Evolutionary conservation across 2,329 filamentous ascomycete genomes (phyloP), one percentile per base, ranked within the genome.

Genomic region (Stemphylium vesicarium): DNA sequence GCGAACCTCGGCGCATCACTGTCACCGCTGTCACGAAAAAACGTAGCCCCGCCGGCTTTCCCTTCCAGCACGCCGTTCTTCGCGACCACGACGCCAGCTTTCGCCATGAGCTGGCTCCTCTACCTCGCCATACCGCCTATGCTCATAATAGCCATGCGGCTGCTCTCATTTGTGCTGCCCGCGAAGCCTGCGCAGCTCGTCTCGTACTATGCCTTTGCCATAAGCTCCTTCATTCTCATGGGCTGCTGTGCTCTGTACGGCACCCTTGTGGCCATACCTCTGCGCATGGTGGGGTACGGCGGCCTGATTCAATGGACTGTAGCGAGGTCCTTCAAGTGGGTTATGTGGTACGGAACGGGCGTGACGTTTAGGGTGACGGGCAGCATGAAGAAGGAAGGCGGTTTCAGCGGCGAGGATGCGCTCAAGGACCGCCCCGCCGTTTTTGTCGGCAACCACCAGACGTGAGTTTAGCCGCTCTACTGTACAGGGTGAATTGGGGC

Each of bases 401-500:
- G 70, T 11, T 32, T 69, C 22, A 66, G 63, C 7, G 73, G 72
- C 12, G 67, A 70, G 44, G 74, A 75, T 42, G 72, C 70, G 26
- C 56, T 74, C 54, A 47, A 53, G 40, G 69, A 60, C 9, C 81
- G 94, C 46, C 95, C 95, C 0, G 93, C 91, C 53, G 90, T 99
- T 53, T 93, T 99, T 70, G 83, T 99, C 65, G 90, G 90, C 36
- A 98, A 98, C 78, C 95, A 99, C 79, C 95, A 99, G 83, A 92
- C 90, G 73, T 78, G 59, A 67, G 75, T 35, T 22, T 44, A 15
- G 38, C 39, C 11, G 9, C 13, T n/a, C 22, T 38, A 32, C 22
- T 38, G 16, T 29, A 43, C n/a, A 10, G 24, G 18, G 31, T 22
- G 5, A n/a, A 22, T 40, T 15, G 15, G 10, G 32, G 31, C 4